Evolutionary conservation across 2,329 filamentous ascomycete genomes (phyloP).

Genomic region (Fusarium bactridioides): DNA sequence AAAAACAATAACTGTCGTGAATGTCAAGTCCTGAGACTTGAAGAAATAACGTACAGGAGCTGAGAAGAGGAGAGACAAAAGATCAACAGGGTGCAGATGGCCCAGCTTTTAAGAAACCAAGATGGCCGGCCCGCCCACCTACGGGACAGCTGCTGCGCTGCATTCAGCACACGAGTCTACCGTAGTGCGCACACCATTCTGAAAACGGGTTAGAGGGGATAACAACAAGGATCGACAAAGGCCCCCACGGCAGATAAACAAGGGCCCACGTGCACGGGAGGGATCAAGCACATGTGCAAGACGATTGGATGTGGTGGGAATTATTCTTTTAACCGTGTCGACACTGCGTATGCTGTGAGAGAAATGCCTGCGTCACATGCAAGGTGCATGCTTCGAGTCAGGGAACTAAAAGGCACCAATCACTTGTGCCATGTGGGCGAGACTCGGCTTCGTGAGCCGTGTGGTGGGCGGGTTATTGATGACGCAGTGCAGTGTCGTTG

Average conservation of each 20-base stretch:
- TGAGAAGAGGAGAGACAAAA: not conserved
- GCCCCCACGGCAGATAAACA: not conserved
- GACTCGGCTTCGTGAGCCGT: not conserved
- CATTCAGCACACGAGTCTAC: not conserved
- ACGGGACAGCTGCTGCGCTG: not conserved
- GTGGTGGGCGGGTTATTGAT: not conserved
- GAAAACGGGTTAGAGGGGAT: not conserved
- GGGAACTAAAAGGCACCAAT: slow-evolving; percentile 6
- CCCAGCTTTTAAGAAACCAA: slow-evolving; percentile 3
- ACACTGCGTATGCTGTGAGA: not conserved
- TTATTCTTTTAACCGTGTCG: not conserved
- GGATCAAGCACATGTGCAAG: slow-evolving; percentile 18
- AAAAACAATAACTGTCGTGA: not conserved
- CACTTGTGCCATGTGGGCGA: slow-evolving; percentile 17
- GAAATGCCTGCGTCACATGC: slow-evolving; percentile 6
- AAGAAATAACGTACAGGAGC: not conserved
- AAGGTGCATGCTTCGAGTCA: slow-evolving; percentile 1
- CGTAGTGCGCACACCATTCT: not conserved
- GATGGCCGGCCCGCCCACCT: not conserved
- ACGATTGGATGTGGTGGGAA: slow-evolving; percentile 18
- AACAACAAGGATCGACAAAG: not conserved
- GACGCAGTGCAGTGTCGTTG: not conserved
- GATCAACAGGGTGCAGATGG: slow-evolving; percentile 1
- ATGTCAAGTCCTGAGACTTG: not conserved
- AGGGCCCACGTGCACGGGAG: slow-evolving; percentile 23